Evolutionary conservation across 2,329 filamentous ascomycete genomes (phyloP).

Genomic region (Incumbomyces delicatus): DNA sequence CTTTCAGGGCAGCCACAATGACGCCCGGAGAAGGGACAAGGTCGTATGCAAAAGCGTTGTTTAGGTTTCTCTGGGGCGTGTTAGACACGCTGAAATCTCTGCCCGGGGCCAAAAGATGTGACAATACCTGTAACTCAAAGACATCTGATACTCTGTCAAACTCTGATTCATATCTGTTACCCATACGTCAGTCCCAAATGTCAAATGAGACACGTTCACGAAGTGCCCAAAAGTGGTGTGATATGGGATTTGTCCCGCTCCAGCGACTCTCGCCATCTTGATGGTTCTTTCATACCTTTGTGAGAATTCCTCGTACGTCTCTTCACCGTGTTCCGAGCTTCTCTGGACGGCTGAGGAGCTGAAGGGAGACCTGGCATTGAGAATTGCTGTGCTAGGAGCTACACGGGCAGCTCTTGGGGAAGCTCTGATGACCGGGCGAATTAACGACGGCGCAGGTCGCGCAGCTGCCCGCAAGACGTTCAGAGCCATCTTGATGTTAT

Average conservation of each 20-base stretch:
- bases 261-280: neutral
- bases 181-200: conserved; percentile 29
- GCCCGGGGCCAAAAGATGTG: conserved; percentile 23
- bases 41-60: conserved; percentile 99
- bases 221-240: conserved; percentile 3
- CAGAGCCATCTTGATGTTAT: neutral
- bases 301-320: conserved; percentile 98
- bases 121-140: conserved; percentile 90
- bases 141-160: conserved; percentile 96
- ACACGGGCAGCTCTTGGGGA: conserved; percentile 18
- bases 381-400: conserved; percentile 14
- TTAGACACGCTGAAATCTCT: conserved; percentile 3
- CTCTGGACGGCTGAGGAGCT: conserved; percentile 46
- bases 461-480: conserved; percentile 8
- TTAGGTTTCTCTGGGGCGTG: conserved; percentile 67
- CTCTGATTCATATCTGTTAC: conserved; percentile 93
- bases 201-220: conserved; percentile 9
- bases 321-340: conserved; percentile 64
- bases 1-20: conserved; percentile 81
- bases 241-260: neutral
- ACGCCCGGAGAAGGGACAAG: conserved; percentile 91
- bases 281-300: conserved; percentile 60
- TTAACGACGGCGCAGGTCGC: conserved; percentile 15
- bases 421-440: conserved; percentile 17
- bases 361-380: conserved; percentile 24